phyloP scores from a whole-genome alignment of 2,329 filamentous ascomycete genomes.

The Diaporthe helianthi region DNA sequence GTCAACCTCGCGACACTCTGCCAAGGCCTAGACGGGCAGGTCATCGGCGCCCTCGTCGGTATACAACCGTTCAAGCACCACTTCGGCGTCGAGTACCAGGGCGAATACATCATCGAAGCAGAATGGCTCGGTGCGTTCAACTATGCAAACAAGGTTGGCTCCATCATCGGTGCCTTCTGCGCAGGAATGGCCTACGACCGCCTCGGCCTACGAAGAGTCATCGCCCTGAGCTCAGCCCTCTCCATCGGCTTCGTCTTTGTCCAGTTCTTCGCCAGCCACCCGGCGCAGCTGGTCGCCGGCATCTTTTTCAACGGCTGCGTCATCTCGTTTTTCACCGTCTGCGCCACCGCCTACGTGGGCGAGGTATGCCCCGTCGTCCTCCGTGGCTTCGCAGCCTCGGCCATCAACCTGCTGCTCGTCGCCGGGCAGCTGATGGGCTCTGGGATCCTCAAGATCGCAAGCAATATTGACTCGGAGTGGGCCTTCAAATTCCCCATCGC shows the following conservation, averaged over 20 bases:
- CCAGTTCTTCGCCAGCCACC: slow-evolving; percentile 52
- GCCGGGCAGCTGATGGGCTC: slow-evolving; percentile 43
- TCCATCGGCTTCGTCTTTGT: slow-evolving; percentile 52
- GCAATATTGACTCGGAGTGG: slow-evolving; percentile 9
- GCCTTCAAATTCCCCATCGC: slow-evolving; percentile 30
- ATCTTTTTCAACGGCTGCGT: slow-evolving; percentile 56
- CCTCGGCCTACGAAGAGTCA: slow-evolving; percentile 41
- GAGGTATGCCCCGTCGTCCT: slow-evolving; percentile 43
- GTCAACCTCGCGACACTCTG: slow-evolving; percentile 27
- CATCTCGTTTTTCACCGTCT: slow-evolving; percentile 51
- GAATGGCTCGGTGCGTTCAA: slow-evolving; percentile 31
- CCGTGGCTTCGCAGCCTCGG: slow-evolving; percentile 41
- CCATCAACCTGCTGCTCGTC: slow-evolving; percentile 43
- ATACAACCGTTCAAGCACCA: slow-evolving; percentile 20
- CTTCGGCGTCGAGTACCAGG: slow-evolving; percentile 10
- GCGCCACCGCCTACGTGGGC: slow-evolving; percentile 42
- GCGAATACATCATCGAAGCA: slow-evolving; percentile 21
- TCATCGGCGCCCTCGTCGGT: slow-evolving; percentile 27
- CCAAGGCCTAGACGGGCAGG: slow-evolving; percentile 25
- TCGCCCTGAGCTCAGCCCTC: slow-evolving; percentile 38
- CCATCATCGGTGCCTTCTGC: slow-evolving; percentile 28
- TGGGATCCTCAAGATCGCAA: slow-evolving; percentile 27
- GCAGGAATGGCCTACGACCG: slow-evolving; percentile 30
- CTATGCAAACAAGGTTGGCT: slow-evolving; percentile 28
- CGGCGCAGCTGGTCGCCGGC: slow-evolving; percentile 50